Base-by-base conservation (phyloP, 495 filamentous ascomycete species). In the Oleoguttula mirabilis region DNA sequence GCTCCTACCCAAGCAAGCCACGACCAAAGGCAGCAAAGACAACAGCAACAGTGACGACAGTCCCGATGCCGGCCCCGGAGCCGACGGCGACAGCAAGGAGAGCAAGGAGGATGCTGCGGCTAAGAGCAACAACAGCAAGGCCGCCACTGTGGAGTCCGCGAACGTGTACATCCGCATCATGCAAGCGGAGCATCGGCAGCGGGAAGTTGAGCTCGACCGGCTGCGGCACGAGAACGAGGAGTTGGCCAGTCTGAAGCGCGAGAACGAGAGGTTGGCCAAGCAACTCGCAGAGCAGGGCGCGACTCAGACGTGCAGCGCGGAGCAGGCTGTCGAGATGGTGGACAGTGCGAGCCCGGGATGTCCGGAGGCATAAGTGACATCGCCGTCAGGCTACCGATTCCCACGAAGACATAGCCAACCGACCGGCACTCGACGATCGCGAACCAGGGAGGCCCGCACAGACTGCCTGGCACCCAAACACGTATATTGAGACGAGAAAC, bases 91-190 rank as follows among this genome's bases (percentile, higher is more conserved):
- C 35, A 50, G 52, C 28, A 55, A 54, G 45, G 43, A 50, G 21
- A 48, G 50, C 28, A 37, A 52, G 51, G 62, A 55, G 34, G 50
- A 67, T 57, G 60, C 52, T 45, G 55, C 58, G 36, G 67, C 70
- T 34, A 71, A 73, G 42, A 69, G 68, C 34, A 69, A 70, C 30
- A 88, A 81, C 44, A 94, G 85, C 63, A 98, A 96, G 64, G 90
- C 90, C 0, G 90, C 84, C 51, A 95, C 88, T 1, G 90, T 98
- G 16, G 90, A 96, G 64, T 75, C 81, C 65, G 90, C 90, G 8
- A 96, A 94, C 42, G 82, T 88, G 48, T 96, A 95, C 55, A 96
- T 98, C 65, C 85, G 81, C 56, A 68, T 77, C 42, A 64, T 98
- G 47, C 75, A 93, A 62, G 67, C 71, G 58, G 80, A 86, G 55